Evolutionary conservation across 2,329 filamentous ascomycete species (phyloP).

Genomic region (Calcarisporium arbuscula): DNA sequence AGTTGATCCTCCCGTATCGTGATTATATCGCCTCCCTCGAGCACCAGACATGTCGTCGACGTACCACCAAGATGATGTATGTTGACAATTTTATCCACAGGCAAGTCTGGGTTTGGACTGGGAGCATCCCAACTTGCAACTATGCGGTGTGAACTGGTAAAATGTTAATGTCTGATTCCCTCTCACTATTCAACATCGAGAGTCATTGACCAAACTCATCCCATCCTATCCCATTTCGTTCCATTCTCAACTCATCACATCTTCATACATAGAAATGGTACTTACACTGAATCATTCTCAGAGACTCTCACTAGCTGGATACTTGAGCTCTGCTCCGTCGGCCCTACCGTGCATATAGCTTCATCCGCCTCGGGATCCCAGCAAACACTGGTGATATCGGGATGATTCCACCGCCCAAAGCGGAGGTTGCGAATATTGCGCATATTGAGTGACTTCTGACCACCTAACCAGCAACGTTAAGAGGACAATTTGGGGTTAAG

Average conservation of each 20-base stretch:
- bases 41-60: slow-evolving; percentile 69
- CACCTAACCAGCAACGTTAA: too few species aligned
- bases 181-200: background rate
- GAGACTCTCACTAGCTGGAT: slow-evolving; percentile 63
- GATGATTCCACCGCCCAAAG: slow-evolving; percentile 58
- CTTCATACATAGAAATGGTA: slow-evolving; percentile 7
- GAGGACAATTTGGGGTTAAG: too few species aligned
- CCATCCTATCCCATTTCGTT: too few species aligned
- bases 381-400: slow-evolving; percentile 66
- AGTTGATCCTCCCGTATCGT: slow-evolving; percentile 62
- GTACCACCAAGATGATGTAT: slow-evolving; percentile 83
- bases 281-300: slow-evolving; percentile 38
- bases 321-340: slow-evolving; percentile 59
- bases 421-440: slow-evolving; percentile 79
- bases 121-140: slow-evolving; percentile 88
- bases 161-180: slow-evolving; percentile 4
- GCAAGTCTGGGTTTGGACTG: slow-evolving; percentile 68
- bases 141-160: slow-evolving; percentile 19
- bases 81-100: slow-evolving; percentile 67
- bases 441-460: slow-evolving; percentile 56
- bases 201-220: too few species aligned
- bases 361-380: slow-evolving; percentile 81
- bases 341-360: slow-evolving; percentile 78
- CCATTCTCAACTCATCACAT: background rate
- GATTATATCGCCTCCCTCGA: slow-evolving; percentile 87